Evolutionary conservation across 2,329 filamentous ascomycete genomes (phyloP), one percentile per base, ranked within the genome.

Genomic region (Coniella lustricola): DNA sequence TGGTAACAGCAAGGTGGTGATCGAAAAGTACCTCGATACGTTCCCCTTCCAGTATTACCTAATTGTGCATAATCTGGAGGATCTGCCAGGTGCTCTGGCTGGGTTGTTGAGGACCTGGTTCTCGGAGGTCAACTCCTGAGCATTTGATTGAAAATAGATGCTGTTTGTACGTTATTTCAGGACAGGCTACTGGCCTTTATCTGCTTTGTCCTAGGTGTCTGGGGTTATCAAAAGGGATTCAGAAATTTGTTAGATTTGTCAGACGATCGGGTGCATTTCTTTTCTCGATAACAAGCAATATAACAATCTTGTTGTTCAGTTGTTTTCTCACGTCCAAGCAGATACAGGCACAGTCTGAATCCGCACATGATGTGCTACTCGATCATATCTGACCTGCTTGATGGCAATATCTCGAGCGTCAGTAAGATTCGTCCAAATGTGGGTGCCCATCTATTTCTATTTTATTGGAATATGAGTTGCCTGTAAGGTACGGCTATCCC

Each of bases 11-110:
- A 77, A 82, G 60, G 79, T 96, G 48, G 84, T 85, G 59, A 90
- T 94, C 65, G 85, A 89, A 71, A 82, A 87, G 60, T 98, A 98
- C 64, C 77, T 98, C 58, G 94, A 98, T 65, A 85, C 83, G 7
- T 98, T 98, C 67, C 93, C 94, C 0, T 99, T 99, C 70, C 83
- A 86, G 64, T 98, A 96, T 71, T 99, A 97, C 64, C 71, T 98
- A 48, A 88, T 98, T 57, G 93, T 98, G 50, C 83, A 91, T 56
- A 82, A 97, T 69, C 82, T 98, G 41, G 83, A 85, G 60, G 93
- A 98, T 67, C 73, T 99, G 61, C 93, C 94, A 4, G 83, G 81
- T 31, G 90, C 96, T 37, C 67, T 99, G 67, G 87, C 90, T 13
- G 87, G 87, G 22, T 77, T 95, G 57, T 69, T 99, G 70, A 85